A percentile compares a stretch with the other conserved stretches of the same genome.
Conservation (phyloP, 139 green algal species). For the Coelastrella sp. region DNA sequence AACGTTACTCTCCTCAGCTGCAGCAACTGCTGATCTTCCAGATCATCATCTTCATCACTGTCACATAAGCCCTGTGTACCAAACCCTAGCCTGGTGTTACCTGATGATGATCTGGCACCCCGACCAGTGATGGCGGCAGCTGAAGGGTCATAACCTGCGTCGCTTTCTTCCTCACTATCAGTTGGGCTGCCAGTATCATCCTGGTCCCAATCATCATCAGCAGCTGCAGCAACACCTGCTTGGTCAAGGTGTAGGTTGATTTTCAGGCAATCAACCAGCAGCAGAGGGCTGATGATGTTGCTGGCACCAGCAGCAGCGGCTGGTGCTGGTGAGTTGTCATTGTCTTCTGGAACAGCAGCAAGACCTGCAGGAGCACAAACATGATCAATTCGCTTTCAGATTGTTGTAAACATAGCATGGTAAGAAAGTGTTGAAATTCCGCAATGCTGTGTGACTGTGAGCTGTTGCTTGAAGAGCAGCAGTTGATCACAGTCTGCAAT, state of each 20-base stretch:
- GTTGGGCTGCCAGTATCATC: not conserved
- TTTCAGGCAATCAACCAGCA: constrained; percentile 33
- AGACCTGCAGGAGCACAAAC: not conserved
- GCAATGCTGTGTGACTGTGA: no score
- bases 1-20: constrained; percentile 33
- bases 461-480: no score
- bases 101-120: constrained; percentile 22
- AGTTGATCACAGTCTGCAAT: no score
- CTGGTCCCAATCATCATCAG: constrained; percentile 4
- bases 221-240: not conserved
- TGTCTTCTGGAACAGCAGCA: not conserved
- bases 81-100: not conserved
- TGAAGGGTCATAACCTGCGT: constrained; percentile 40
- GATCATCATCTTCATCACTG: not conserved
- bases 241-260: constrained; percentile 23
- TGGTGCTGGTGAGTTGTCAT: not conserved
- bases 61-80: not conserved
- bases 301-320: not conserved
- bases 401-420: no score
- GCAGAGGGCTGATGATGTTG: constrained; percentile 20
- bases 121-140: not conserved
- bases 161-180: constrained; percentile 42
- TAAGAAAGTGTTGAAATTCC: no score
- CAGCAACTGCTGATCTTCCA: constrained; percentile 15
- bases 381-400: not conserved